These are phyloP conservation scores for Sarcodon aspratus DNA, from an alignment of 768 basidiomycete genomes.

Conservation along the genomic window DNA sequence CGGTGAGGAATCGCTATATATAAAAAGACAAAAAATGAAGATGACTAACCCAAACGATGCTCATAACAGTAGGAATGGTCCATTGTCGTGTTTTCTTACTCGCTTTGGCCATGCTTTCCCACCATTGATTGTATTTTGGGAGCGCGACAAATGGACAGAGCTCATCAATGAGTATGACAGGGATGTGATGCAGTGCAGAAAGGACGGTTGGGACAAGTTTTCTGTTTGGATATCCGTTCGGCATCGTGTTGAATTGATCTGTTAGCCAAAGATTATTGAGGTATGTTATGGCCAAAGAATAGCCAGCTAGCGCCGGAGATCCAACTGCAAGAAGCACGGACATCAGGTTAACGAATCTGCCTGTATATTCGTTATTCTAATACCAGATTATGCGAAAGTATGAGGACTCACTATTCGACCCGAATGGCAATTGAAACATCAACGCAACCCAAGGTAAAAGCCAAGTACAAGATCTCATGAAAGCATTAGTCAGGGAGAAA, in stretches of 20 bases:
- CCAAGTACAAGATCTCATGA: not conserved
- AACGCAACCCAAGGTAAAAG: not conserved
- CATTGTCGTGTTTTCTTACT: not conserved
- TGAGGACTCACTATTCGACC: conserved; percentile 18
- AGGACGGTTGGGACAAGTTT: not conserved
- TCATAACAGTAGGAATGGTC: not conserved
- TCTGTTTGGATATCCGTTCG: not conserved
- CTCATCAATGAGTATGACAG: not conserved
- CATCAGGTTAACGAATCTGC: conserved; percentile 24
- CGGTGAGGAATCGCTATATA: no score
- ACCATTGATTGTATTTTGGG: not conserved
- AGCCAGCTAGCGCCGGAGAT: conserved; percentile 32
- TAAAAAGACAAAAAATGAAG: no score
- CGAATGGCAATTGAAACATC: conserved; percentile 23
- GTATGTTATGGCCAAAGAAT: conserved; percentile 6
- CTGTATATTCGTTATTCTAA: not conserved
- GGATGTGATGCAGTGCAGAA: not conserved
- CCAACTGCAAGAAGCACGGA: conserved; percentile 32
- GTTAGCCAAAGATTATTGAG: not conserved
- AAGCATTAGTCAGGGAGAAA: not conserved
- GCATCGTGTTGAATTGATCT: not conserved
- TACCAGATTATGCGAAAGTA: not conserved
- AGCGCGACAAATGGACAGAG: not conserved
- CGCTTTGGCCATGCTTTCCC: not conserved
- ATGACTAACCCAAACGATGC: not conserved